These are phyloP conservation scores for Tulasnella sp. DNA, from an alignment of 768 basidiomycete species.

Conservation along the genomic window DNA sequence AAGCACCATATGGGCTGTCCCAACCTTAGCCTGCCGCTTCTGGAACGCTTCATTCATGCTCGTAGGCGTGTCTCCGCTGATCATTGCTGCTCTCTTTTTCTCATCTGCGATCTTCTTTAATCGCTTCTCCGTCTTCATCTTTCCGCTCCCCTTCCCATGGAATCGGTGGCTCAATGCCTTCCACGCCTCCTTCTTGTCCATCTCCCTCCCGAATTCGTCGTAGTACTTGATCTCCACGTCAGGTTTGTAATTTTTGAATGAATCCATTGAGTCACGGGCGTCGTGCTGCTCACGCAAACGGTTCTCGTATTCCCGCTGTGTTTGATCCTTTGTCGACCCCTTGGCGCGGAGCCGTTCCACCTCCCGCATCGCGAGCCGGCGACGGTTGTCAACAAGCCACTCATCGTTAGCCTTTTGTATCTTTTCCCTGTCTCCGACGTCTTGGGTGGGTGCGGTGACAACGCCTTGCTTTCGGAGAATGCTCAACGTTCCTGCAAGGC, in stretches of 20 bases:
- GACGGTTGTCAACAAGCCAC: conserved; percentile 82
- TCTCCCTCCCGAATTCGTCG: conserved; percentile 82
- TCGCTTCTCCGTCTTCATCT: conserved; percentile 94
- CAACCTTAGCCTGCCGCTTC: conserved; percentile 82
- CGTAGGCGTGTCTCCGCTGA: conserved; percentile 86
- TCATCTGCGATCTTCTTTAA: conserved; percentile 97
- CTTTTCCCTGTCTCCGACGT: conserved; percentile 64
- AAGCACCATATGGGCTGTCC: conserved; percentile 92
- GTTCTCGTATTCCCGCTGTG: conserved; percentile 90
- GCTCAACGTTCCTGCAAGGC: conserved; percentile 80
- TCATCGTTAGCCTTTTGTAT: conserved; percentile 75
- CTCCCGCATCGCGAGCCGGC: conserved; percentile 65
- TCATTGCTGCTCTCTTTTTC: conserved; percentile 87
- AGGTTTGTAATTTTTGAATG: conserved; percentile 91
- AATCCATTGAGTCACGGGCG: conserved; percentile 63
- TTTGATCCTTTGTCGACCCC: conserved; percentile 81
- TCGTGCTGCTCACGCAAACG: conserved; percentile 85
- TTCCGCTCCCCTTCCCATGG: conserved; percentile 95
- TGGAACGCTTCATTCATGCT: conserved; percentile 95
- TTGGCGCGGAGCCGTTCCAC: conserved; percentile 63
- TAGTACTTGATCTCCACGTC: conserved; percentile 94
- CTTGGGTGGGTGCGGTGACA: conserved; percentile 48
- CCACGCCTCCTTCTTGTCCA: conserved; percentile 96
- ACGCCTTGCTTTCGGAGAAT: conserved; percentile 91
- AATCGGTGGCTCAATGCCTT: conserved; percentile 96